These are phyloP conservation scores for Pochonia chlamydosporia DNA, from an alignment of 2,329 filamentous ascomycete species.

Conservation along the genomic window DNA sequence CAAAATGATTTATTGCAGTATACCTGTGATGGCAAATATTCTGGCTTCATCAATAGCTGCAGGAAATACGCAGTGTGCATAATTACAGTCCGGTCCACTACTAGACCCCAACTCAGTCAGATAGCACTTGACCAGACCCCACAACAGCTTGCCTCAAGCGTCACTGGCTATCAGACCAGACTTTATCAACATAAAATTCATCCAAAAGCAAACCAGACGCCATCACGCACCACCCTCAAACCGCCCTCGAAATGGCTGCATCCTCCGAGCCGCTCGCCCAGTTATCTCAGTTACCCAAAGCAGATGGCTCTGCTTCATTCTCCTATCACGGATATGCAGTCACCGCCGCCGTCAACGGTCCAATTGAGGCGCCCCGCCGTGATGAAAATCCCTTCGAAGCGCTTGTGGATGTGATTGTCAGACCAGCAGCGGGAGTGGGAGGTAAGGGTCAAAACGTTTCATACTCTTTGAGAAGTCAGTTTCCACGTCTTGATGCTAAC, in stretches of 20 bases:
- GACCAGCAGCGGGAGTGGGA: conserved; percentile 79
- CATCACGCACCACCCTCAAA: not conserved
- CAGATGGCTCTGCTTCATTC: conserved; percentile 77
- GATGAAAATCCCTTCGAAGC: conserved; percentile 93
- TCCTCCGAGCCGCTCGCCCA: conserved; percentile 43
- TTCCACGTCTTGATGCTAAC: not conserved
- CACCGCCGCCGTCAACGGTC: conserved; percentile 83
- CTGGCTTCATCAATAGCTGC: no score
- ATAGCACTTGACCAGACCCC: no score
- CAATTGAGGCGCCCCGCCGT: conserved; percentile 80
- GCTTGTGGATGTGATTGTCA: conserved; percentile 80
- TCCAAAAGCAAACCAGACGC: not conserved
- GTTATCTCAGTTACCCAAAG: conserved; percentile 57
- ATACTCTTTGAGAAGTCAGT: not conserved
- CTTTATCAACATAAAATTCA: not conserved
- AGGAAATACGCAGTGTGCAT: no score
- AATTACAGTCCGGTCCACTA: no score
- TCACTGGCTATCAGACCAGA: no score
- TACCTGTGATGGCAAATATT: not conserved
- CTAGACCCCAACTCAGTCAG: no score
- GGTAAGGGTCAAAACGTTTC: conserved; percentile 40
- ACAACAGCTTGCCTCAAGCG: no score
- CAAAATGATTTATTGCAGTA: no score
- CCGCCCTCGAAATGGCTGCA: conserved; percentile 33
- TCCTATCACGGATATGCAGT: conserved; percentile 72